Base-by-base conservation (phyloP, 2,329 filamentous ascomycete species). In the Trichoderma citrinoviride region DNA sequence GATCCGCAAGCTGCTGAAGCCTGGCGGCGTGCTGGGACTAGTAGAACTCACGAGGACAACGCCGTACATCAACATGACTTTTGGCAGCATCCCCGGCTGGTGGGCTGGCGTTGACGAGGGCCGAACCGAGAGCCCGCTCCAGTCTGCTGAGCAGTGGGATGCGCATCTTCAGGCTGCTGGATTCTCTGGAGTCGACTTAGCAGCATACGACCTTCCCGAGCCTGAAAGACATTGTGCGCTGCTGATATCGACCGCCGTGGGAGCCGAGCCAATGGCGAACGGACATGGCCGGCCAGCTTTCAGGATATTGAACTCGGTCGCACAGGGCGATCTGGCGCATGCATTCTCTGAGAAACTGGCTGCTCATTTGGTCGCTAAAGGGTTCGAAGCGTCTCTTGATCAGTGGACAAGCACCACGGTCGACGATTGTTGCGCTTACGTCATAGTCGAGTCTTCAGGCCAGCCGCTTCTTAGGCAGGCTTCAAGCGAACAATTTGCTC, bases 11-110 rank as follows among this genome's bases (percentile, higher is more conserved):
- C 66, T 77, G 0, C 67, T 77, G 7, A 75, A 71, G 50, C 73
- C 75, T 0, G 74, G 72, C 6, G 75, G 75, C 1, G 72, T 71
- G 53, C 70, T 77, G 3, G 50, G 75, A 4, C 66, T 77, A 3
- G 68, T 74, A 17, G 75, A 77, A 49, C 68, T 71, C 3, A 68
- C 64, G 0, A 58, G 54, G 0, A 63, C 46, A n/a, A 61, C 47
- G 2, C 40, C 50, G 4, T 44, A 52, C 14, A 47, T 65, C 8
- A 65, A 65, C 27, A 44, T 62, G 33, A 54, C 41, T 3, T 62
- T 61, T 61, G 63, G 63, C 1, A 23, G 47, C 15, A 37, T 65
- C 5, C 41, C 56, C 1, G 56, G 57, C 14, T 62, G 63, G 63
- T 65, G 63, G 63, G 56, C 56, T 21, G 56, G 56, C 1, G 40